phyloP scores from a whole-genome alignment of 2,329 filamentous ascomycete species.

The Clonostachys rhizophaga region DNA sequence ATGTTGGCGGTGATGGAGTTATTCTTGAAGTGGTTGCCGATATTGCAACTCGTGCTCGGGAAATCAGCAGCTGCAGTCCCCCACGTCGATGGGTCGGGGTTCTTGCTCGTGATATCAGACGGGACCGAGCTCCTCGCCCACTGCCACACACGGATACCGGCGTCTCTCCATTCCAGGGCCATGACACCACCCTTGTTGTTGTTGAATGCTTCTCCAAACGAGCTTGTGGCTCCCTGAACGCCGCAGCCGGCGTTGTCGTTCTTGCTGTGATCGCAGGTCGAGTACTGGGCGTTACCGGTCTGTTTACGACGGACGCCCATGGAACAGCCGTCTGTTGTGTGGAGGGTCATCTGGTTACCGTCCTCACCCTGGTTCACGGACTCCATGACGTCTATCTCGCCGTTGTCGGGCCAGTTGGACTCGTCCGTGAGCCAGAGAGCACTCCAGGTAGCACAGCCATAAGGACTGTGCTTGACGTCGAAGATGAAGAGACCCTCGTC shows the following conservation, averaged over 20 bases:
- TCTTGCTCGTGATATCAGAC: constrained; percentile 40
- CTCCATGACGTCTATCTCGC: constrained; percentile 63
- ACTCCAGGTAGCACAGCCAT: constrained; percentile 61
- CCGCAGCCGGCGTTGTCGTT: constrained; percentile 54
- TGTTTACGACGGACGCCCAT: constrained; percentile 51
- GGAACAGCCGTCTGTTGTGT: constrained; percentile 46
- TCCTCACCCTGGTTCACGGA: constrained; percentile 46
- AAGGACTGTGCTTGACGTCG: constrained; percentile 59
- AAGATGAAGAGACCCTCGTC: constrained; percentile 63
- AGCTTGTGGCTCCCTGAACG: constrained; percentile 33
- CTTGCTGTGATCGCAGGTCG: constrained; percentile 44
- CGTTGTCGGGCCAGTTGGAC: constrained; percentile 56
- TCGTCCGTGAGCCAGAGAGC: constrained; percentile 62
- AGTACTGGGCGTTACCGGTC: constrained; percentile 33
- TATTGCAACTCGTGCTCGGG: constrained; percentile 57
- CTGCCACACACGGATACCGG: constrained; percentile 61
- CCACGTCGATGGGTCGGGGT: constrained; percentile 58
- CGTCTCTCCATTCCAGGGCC: constrained; percentile 55
- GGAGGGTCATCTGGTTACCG: constrained; percentile 57
- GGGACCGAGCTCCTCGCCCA: constrained; percentile 45
- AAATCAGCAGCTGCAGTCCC: constrained; percentile 61
- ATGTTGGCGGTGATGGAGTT: constrained; percentile 65
- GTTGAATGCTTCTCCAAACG: constrained; percentile 50
- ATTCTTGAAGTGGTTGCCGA: constrained; percentile 56
- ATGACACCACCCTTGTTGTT: constrained; percentile 50